Conservation (phyloP, 345 rosid genomes). For the Balakata baccata region DNA sequence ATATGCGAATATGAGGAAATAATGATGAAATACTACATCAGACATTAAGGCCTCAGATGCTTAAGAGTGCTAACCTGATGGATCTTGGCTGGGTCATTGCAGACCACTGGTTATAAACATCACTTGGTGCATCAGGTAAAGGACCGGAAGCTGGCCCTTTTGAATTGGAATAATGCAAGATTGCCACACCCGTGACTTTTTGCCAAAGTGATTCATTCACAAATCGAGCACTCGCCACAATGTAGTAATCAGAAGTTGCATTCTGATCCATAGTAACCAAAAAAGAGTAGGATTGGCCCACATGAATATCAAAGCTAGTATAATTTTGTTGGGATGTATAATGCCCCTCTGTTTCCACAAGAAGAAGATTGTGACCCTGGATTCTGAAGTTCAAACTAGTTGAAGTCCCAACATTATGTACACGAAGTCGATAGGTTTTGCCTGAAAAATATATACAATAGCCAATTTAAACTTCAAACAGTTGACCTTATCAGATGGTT, state of each 20-base stretch:
- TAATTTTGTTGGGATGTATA: slow-evolving; percentile 70
- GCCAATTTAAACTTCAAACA: slow-evolving; percentile 10
- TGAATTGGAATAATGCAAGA: slow-evolving; percentile 90
- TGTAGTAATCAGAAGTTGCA: slow-evolving; percentile 75
- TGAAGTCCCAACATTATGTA: slow-evolving; percentile 83
- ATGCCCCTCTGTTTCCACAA: slow-evolving; percentile 81
- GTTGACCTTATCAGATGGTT: background rate
- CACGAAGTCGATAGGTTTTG: slow-evolving; percentile 76
- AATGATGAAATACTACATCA: background rate
- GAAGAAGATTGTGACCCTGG: slow-evolving; percentile 80
- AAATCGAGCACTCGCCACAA: slow-evolving; percentile 92
- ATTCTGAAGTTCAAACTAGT: slow-evolving; percentile 93
- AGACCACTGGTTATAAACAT: slow-evolving; percentile 65
- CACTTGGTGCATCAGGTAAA: slow-evolving; percentile 64
- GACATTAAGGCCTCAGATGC: background rate
- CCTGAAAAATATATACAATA: slow-evolving; percentile 46
- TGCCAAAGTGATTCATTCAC: slow-evolving; percentile 88
- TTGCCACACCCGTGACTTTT: slow-evolving; percentile 85
- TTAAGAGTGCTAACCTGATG: slow-evolving; percentile 53
- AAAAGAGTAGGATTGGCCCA: slow-evolving; percentile 90
- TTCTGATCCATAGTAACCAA: slow-evolving; percentile 90
- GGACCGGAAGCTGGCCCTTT: slow-evolving; percentile 78
- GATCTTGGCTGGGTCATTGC: slow-evolving; percentile 84
- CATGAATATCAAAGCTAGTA: slow-evolving; percentile 76
- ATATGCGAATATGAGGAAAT: background rate